Conservation (phyloP, 2,329 filamentous ascomycete genomes). For the Phyllosticta citriasiana region DNA sequence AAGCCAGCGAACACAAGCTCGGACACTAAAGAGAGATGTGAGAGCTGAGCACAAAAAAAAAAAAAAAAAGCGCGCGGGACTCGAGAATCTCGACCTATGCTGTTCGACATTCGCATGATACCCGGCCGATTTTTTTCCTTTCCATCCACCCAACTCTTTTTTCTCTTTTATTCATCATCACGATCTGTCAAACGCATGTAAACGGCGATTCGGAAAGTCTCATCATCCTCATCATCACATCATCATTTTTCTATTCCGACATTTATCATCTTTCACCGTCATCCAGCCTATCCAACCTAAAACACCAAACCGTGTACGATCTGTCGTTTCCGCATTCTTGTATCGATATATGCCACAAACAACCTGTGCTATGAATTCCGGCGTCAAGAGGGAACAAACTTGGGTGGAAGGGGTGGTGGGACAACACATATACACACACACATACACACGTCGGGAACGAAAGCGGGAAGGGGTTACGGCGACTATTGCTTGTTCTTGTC, state of each 20-base stretch:
- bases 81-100: background rate
- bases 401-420: too few relatives aligned
- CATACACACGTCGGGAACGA: background rate
- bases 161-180: background rate
- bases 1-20: constrained; percentile 7
- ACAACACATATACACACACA: too few relatives aligned
- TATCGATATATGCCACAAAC: background rate
- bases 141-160: background rate
- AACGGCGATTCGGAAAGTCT: background rate
- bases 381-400: background rate
- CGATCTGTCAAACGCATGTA: background rate
- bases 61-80: background rate
- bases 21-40: background rate
- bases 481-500: background rate
- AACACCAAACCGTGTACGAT: background rate
- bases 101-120: background rate
- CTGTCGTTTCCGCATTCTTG: background rate
- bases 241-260: too few relatives aligned
- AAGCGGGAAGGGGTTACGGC: background rate
- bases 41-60: background rate
- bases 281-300: background rate
- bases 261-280: background rate
- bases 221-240: background rate
- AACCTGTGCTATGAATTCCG: background rate
- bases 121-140: background rate